phyloP scores from a whole-genome alignment of 1,284 basidiomycete genomes.

The Rhodofomes roseus region DNA sequence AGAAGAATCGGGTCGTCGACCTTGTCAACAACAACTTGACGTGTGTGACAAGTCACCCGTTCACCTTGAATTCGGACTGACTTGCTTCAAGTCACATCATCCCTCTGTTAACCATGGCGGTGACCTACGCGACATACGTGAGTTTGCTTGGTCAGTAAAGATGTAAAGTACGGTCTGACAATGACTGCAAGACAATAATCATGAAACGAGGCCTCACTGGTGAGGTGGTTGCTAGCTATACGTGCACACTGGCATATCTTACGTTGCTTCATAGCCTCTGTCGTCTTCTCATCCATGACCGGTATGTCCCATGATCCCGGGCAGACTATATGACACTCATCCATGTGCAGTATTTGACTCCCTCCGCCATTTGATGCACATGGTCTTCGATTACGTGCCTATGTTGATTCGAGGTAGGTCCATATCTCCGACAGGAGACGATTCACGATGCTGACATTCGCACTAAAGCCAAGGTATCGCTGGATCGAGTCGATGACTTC shows the following conservation, averaged over 20 bases:
- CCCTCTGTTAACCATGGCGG: constrained; percentile 63
- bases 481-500: constrained; percentile 45
- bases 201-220: constrained; percentile 30
- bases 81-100: constrained; percentile 46
- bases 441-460: constrained; percentile 1
- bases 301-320: constrained; percentile 14
- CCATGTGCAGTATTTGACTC: not conserved
- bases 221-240: constrained; percentile 8
- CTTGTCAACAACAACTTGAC: constrained; percentile 31
- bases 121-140: constrained; percentile 60
- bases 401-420: constrained; percentile 30
- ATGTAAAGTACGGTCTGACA: not conserved
- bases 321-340: not conserved
- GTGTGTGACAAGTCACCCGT: constrained; percentile 19
- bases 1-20: constrained; percentile 37
- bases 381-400: constrained; percentile 29
- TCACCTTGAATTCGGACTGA: not conserved
- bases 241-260: constrained; percentile 13
- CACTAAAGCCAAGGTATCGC: constrained; percentile 37
- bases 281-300: constrained; percentile 38
- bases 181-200: constrained; percentile 28
- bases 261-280: constrained; percentile 24
- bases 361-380: constrained; percentile 18
- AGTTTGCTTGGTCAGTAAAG: constrained; percentile 2
- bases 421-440: constrained; percentile 17